Evolutionary conservation across 495 filamentous ascomycete genomes (phyloP).

Genomic region (Neurospora discreta): DNA sequence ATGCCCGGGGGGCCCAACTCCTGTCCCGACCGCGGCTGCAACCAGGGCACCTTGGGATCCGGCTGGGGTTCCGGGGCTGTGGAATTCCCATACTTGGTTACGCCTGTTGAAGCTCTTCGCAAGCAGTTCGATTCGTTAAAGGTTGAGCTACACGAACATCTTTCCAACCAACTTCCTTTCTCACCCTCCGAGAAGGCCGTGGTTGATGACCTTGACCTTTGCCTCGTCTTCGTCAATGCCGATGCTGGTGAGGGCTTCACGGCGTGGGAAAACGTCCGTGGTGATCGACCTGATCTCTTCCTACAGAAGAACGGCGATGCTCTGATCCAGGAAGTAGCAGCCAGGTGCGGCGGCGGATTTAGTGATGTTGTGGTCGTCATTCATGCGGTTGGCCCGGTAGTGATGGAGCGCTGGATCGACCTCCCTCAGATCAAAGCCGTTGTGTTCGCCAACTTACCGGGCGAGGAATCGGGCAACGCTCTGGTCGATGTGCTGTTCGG

Average conservation of each 20-base stretch:
- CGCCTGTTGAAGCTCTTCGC: constrained; percentile 56
- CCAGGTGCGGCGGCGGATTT: constrained; percentile 50
- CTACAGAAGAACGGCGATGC: constrained; percentile 68
- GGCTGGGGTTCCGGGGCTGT: constrained; percentile 91
- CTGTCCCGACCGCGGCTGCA: constrained; percentile 40
- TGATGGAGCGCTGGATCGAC: constrained; percentile 78
- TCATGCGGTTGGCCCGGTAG: constrained; percentile 83
- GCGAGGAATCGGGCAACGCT: constrained; percentile 82
- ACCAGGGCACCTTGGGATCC: constrained; percentile 69
- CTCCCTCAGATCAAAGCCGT: constrained; percentile 69
- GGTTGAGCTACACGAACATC: constrained; percentile 48
- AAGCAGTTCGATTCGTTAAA: constrained; percentile 46
- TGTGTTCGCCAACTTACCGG: constrained; percentile 77
- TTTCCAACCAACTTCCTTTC: constrained; percentile 41
- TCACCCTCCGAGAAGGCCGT: constrained; percentile 10
- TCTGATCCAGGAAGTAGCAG: constrained; percentile 59
- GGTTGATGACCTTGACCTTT: constrained; percentile 50
- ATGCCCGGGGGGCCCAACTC: constrained; percentile 33
- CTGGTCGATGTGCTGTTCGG: constrained; percentile 79
- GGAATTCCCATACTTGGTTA: constrained; percentile 72
- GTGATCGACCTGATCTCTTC: constrained; percentile 74
- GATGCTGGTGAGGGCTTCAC: constrained; percentile 59
- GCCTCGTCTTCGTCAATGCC: constrained; percentile 53
- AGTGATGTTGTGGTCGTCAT: constrained; percentile 72
- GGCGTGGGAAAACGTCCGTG: constrained; percentile 49